Evolutionary conservation across 1,139 yeast species (phyloP), one percentile per base, ranked within the genome.

Genomic region (Saccharomyces hybrid): DNA sequence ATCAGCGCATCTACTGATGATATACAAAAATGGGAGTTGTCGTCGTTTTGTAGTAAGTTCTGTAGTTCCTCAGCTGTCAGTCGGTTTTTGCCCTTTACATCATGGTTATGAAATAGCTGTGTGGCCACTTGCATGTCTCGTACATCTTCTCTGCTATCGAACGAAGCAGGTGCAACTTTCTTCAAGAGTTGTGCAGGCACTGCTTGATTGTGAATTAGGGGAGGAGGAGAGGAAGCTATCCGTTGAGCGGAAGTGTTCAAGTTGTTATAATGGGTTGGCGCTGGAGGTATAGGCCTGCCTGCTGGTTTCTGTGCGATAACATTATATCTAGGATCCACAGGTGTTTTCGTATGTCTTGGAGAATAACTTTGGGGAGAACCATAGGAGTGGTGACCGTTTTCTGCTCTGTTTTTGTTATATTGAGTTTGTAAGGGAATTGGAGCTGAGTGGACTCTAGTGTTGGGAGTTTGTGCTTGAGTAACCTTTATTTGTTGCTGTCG

Each of bases 31-130:
- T 66, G 65, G 0, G 69, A 57, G 31, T 58, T 64, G 52, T 70
- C 73, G 51, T 70, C 73, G 55, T 70, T 70, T 51, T 69, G 73
- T 47, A 70, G 53, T 4, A 69, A 56, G 52, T 69, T 67, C 51
- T 68, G 70, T 23, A 70, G 55, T 48, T 69, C 73, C 48, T 65
- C 70, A 1, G 69, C 67, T 1, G 71, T 67, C 32, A 70, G 50
- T 52, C 72, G 58, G 5, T 68, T 70, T 46, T 60, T 61, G 13
- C 64, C 61, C 38, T 57, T 63, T 9, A 64, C 55, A 57, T 70
- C 73, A 55, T 67, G 71, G 42, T 67, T 68, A 41, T 57, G 57
- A 53, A 70, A 70, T 28, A 70, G 54, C 47, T 63, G 64, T 16
- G 57, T 57, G 0, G 72, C 72, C 5, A 67, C 57, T 34, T 63